These are phyloP conservation scores for Pelargonium myrrhifolium DNA, from an alignment of 441 rosid species.

Conservation along the genomic window DNA sequence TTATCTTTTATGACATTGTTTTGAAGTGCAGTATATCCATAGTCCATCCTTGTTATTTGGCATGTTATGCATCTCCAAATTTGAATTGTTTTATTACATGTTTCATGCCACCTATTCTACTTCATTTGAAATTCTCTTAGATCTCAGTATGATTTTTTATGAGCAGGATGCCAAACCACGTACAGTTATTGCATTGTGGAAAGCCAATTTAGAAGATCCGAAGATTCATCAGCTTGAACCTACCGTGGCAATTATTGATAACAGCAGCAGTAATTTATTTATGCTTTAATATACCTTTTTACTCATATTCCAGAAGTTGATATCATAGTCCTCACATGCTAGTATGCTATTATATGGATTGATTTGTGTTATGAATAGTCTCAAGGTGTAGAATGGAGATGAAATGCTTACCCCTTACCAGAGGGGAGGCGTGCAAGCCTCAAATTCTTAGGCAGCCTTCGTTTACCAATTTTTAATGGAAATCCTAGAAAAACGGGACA, in stretches of 20 bases:
- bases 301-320: constrained; percentile 12
- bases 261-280: constrained; percentile 55
- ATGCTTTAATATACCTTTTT: constrained; percentile 17
- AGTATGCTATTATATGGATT: constrained; percentile 26
- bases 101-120: neutral
- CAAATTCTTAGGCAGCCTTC: no score
- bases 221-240: constrained; percentile 60
- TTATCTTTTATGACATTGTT: neutral
- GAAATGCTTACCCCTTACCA: constrained; percentile 33
- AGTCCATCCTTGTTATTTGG: neutral
- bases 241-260: constrained; percentile 64
- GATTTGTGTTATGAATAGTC: constrained; percentile 57
- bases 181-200: constrained; percentile 65
- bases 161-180: constrained; percentile 86
- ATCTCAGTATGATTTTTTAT: constrained; percentile 10
- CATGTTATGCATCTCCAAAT: neutral
- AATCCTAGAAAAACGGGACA: no score
- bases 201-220: constrained; percentile 73
- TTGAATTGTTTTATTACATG: neutral
- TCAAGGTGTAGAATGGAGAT: constrained; percentile 66
- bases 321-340: neutral
- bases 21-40: neutral
- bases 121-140: neutral
- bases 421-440: constrained; percentile 52
- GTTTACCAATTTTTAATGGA: no score